These are phyloP conservation scores for Saccharum spontaneum DNA, from an alignment of 176 grass and related monocot genomes.

Conservation along the genomic window DNA sequence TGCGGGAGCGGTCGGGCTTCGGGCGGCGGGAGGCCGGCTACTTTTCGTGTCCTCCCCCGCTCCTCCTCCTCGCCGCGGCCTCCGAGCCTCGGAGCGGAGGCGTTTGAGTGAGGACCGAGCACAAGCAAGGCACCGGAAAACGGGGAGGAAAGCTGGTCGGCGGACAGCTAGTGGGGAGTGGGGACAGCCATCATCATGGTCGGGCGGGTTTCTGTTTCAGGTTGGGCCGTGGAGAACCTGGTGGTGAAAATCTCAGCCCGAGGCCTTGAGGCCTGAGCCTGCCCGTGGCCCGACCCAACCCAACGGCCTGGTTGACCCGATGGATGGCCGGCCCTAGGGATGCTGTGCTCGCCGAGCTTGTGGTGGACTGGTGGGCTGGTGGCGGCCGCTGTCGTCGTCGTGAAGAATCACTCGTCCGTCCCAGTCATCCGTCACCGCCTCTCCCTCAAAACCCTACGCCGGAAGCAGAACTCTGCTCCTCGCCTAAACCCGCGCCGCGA, in stretches of 20 bases:
- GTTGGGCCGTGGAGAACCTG: neutral
- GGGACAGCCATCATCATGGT: neutral
- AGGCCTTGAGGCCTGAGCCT: no score
- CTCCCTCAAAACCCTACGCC: slow-evolving; percentile 42
- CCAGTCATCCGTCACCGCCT: neutral
- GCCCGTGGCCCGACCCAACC: neutral
- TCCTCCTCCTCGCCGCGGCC: neutral
- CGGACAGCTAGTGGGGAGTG: neutral
- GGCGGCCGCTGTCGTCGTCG: no score
- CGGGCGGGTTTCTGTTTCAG: neutral
- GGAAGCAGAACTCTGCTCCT: neutral
- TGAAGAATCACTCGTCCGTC: no score
- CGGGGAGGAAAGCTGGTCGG: neutral
- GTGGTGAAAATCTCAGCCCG: neutral
- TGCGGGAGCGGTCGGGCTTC: neutral
- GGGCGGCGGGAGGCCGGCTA: neutral
- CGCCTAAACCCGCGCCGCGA: slow-evolving; percentile 52
- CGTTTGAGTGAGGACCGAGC: neutral
- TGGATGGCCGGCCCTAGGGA: no score
- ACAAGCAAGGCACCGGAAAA: neutral
- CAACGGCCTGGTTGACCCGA: neutral
- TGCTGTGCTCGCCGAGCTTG: no score
- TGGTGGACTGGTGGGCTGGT: no score
- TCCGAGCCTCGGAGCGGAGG: neutral
- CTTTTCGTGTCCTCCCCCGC: neutral